Evolutionary conservation across 2,329 filamentous ascomycete species (phyloP).

Genomic region (Fusarium annulatum): DNA sequence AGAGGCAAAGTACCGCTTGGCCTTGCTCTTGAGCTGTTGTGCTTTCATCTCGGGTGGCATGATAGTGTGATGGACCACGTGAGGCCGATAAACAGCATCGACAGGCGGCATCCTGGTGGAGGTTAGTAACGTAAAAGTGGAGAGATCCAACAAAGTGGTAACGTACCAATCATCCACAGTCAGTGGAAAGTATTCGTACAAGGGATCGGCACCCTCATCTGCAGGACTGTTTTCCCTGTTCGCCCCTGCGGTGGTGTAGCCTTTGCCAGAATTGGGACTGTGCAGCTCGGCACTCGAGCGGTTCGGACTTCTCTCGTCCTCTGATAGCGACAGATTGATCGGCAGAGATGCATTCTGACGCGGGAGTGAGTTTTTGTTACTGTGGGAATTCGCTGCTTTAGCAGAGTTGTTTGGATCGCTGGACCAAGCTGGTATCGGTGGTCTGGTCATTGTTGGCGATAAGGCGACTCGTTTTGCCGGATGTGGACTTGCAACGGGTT

Average conservation of each 20-base stretch:
- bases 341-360: slow-evolving; percentile 51
- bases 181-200: slow-evolving; percentile 96
- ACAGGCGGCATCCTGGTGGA: slow-evolving; percentile 79
- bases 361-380: slow-evolving; percentile 35
- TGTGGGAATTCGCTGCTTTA: slow-evolving; percentile 35
- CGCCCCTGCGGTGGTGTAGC: slow-evolving; percentile 49
- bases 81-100: slow-evolving; percentile 89
- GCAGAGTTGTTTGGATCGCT: slow-evolving; percentile 47
- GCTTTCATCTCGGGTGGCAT: slow-evolving; percentile 77
- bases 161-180: slow-evolving; percentile 85
- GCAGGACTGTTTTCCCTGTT: slow-evolving; percentile 68
- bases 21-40: slow-evolving; percentile 71
- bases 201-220: slow-evolving; percentile 81
- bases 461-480: slow-evolving; percentile 64
- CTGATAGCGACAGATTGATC: slow-evolving; percentile 67
- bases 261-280: slow-evolving; percentile 62
- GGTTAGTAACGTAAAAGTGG: slow-evolving; percentile 27
- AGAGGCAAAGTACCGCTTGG: slow-evolving; percentile 78
- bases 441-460: slow-evolving; percentile 62
- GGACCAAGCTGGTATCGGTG: slow-evolving; percentile 65
- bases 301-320: slow-evolving; percentile 69
- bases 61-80: slow-evolving; percentile 90
- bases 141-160: slow-evolving; percentile 4
- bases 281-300: slow-evolving; percentile 61
- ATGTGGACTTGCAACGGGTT: slow-evolving; percentile 54